Evolutionary conservation across 768 basidiomycete species (phyloP).

Genomic region (Rhizopogon vinicolor): DNA sequence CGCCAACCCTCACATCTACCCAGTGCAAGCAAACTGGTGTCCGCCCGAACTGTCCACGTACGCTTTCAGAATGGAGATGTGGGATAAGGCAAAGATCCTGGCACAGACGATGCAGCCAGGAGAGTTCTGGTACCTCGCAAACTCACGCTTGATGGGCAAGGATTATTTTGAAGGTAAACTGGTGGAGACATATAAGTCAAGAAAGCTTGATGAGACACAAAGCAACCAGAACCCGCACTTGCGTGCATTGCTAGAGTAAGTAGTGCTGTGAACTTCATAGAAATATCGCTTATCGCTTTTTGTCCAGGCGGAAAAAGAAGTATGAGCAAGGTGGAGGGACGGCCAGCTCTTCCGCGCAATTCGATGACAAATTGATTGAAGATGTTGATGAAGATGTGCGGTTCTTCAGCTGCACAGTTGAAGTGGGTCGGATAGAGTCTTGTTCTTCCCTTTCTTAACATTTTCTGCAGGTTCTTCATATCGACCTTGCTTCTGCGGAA

Average conservation of each 20-base stretch:
- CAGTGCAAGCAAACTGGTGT: constrained; percentile 43
- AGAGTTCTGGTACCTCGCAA: constrained; percentile 49
- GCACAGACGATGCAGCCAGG: constrained; percentile 43
- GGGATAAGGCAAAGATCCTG: constrained; percentile 43
- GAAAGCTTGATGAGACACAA: constrained; percentile 37
- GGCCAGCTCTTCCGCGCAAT: constrained; percentile 23
- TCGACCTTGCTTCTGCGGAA: constrained; percentile 27
- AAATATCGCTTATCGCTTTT: constrained; percentile 2
- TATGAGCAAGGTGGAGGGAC: constrained; percentile 25
- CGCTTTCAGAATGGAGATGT: constrained; percentile 55
- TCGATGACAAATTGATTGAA: constrained; percentile 43
- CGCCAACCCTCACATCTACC: constrained; percentile 27
- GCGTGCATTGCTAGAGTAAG: constrained; percentile 49
- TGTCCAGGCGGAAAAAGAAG: constrained; percentile 44
- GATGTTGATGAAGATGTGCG: constrained; percentile 36
- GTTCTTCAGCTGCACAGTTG: constrained; percentile 54
- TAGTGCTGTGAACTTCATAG: constrained; percentile 5
- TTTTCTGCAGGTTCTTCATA: constrained; percentile 41
- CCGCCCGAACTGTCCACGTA: constrained; percentile 36
- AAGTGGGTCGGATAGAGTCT: constrained; percentile 34
- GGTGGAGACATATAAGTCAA: constrained; percentile 37
- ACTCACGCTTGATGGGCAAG: constrained; percentile 41
- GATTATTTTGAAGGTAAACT: constrained; percentile 50
- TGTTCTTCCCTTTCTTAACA: not conserved
- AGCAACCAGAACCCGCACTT: constrained; percentile 33